Evolutionary conservation across 306 rosid genomes (phyloP).

Genomic region (Purshia tridentata): DNA sequence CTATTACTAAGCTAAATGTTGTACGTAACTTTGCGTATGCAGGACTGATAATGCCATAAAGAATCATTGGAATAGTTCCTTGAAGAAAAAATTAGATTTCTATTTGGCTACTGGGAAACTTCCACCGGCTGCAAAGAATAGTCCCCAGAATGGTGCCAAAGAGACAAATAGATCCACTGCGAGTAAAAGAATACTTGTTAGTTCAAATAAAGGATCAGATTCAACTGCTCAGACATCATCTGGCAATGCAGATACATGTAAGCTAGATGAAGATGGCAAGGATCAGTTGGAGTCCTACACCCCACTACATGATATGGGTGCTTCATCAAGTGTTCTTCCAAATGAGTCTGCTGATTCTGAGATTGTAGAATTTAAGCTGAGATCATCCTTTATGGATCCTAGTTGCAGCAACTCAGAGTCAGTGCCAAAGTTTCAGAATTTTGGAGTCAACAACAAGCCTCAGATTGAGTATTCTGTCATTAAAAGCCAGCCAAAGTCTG

Average conservation of each 20-base stretch:
- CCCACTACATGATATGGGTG: slow-evolving; percentile 48
- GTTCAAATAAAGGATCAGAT: slow-evolving; percentile 56
- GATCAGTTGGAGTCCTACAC: slow-evolving; percentile 63
- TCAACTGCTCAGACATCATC: slow-evolving; percentile 65
- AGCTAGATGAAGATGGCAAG: slow-evolving; percentile 54
- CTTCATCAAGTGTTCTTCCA: slow-evolving; percentile 54
- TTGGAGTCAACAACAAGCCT: slow-evolving; percentile 32
- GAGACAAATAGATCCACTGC: slow-evolving; percentile 51
- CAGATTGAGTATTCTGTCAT: slow-evolving; percentile 36
- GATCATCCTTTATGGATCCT: slow-evolving; percentile 43
- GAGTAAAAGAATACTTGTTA: slow-evolving; percentile 40
- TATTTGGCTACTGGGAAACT: slow-evolving; percentile 84
- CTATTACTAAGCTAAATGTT: slow-evolving; percentile 10
- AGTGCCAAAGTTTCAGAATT: slow-evolving; percentile 34
- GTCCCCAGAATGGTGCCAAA: slow-evolving; percentile 53
- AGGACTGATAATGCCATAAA: slow-evolving; percentile 98
- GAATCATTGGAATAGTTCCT: slow-evolving; percentile 99
- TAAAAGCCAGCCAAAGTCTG: slow-evolving; percentile 16
- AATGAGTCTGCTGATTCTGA: slow-evolving; percentile 66
- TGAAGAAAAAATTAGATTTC: slow-evolving; percentile 89
- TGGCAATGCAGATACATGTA: slow-evolving; percentile 53
- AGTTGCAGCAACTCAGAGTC: slow-evolving; percentile 52
- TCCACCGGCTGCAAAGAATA: slow-evolving; percentile 70
- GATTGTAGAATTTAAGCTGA: slow-evolving; percentile 51
- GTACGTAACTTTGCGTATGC: slow-evolving; percentile 22